Base-by-base conservation (phyloP, 495 filamentous ascomycete species). In the Penicillium psychrofluorescens region DNA sequence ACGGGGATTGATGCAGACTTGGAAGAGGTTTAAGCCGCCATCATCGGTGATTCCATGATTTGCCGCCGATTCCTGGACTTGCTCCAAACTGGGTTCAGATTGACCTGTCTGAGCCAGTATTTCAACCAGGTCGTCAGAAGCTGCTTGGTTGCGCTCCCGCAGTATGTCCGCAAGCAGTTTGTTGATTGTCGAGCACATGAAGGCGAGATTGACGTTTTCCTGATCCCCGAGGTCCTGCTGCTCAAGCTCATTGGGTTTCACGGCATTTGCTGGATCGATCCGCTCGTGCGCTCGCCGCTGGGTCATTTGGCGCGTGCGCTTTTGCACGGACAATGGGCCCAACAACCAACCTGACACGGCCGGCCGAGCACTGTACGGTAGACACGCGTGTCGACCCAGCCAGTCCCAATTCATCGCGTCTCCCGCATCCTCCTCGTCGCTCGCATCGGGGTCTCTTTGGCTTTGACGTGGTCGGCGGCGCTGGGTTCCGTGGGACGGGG, bases 321-420 rank as follows among this genome's bases (percentile, higher is more conserved):
- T 95, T 58, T 95, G 86, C 2, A 95, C 78, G 1, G 88, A 91
- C 2, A 99, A 67, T 2, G 92, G 92, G 0, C 92, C 92, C 1
- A 96, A 77, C 2, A 97, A 77, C 57, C 95, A 97, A 4, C 86
- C 83, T 1, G 87, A 79, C 9, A 91, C 78, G 2, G 84, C 71
- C 0, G 92, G 91, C 8, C 92, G 78, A 11, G 76, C 68, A 55
- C 86, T 85, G 45, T 78, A 66, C 3, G 80, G 84, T 27, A 90
- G 73, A 50, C 83, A 86, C 5, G 86, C 88, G 34, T 75, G 73
- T 10, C 78, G 77, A 10, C 92, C 94, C 27, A 97, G 72, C 60
- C 84, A 79, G 28, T 83, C 81, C 92, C 92, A 99, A 55, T 95
- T 85, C 51, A 94, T 70, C 41, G 84, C 80, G 46, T 95, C 89